Evolutionary conservation across 164 flowering plant genomes (phyloP).

Genomic region (Warburgia ugandensis): DNA sequence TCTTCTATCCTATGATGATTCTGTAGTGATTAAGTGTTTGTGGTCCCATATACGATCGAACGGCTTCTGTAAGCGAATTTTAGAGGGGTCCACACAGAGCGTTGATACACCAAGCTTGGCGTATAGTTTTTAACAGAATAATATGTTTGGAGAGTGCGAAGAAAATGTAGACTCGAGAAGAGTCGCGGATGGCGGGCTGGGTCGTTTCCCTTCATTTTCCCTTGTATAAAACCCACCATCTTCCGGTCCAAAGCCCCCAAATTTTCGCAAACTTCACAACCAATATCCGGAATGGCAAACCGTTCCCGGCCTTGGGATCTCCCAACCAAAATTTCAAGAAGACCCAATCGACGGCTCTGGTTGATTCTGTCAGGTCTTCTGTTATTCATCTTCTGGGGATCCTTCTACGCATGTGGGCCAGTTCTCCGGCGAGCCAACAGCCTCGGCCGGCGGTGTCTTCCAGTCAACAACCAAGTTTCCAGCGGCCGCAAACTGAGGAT

Average conservation of each 20-base stretch:
- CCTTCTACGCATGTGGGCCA: constrained; percentile 1
- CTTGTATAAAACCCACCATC: not conserved
- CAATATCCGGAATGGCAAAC: not conserved
- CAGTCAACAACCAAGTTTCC: not conserved
- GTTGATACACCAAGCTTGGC: too few species aligned
- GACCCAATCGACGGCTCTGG: constrained; percentile 4
- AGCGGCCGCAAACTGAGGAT: constrained; percentile 1
- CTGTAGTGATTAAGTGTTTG: too few species aligned
- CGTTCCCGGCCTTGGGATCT: constrained; percentile 5
- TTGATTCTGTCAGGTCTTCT: not conserved
- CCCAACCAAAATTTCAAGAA: not conserved
- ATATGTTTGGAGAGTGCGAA: too few species aligned
- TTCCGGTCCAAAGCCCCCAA: not conserved
- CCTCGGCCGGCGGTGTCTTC: constrained; percentile 12
- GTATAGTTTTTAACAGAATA: too few species aligned
- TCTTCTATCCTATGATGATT: too few species aligned
- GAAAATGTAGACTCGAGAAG: not conserved
- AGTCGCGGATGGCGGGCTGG: not conserved
- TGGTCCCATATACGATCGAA: too few species aligned
- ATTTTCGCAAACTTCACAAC: not conserved
- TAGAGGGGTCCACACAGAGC: too few species aligned
- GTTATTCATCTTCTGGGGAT: not conserved
- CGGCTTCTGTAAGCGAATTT: too few species aligned
- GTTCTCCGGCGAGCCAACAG: constrained; percentile 15
- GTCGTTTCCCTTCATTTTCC: not conserved